phyloP scores from a whole-genome alignment of 129 eudicot genomes.

The Helichrysum umbraculigerum region DNA sequence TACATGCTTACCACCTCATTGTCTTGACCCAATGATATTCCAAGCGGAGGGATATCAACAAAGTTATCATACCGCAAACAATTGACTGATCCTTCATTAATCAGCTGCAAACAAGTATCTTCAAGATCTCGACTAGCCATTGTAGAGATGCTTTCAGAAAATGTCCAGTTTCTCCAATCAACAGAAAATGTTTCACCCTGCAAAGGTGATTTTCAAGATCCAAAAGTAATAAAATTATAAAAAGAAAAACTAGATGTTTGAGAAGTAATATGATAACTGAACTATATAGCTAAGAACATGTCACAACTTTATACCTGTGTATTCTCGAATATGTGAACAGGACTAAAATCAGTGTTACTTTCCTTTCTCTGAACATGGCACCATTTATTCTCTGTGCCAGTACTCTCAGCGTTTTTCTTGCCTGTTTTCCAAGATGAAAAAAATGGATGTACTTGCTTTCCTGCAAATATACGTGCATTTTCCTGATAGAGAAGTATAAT shows the following conservation, averaged over 20 bases:
- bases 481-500: constrained; percentile 55
- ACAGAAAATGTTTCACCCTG: constrained; percentile 55
- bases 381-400: constrained; percentile 48
- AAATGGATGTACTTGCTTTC: constrained; percentile 87
- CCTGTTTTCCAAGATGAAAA: constrained; percentile 59
- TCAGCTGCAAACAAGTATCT: constrained; percentile 34
- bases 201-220: constrained; percentile 23
- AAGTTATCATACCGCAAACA: constrained; percentile 62
- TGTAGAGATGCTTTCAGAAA: constrained; percentile 41
- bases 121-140: constrained; percentile 27
- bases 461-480: constrained; percentile 81
- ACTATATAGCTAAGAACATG: constrained; percentile 2
- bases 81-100: constrained; percentile 43
- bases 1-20: constrained; percentile 31
- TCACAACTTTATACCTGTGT: constrained; percentile 45
- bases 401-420: constrained; percentile 50
- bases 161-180: constrained; percentile 81
- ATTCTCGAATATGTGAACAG: constrained; percentile 80
- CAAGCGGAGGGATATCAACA: constrained; percentile 27
- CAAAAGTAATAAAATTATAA: not conserved
- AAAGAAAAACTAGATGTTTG: not conserved
- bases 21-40: constrained; percentile 38
- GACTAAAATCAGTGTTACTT: constrained; percentile 43
- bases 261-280: not conserved
- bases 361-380: constrained; percentile 46